phyloP scores from a whole-genome alignment of 1,284 basidiomycete species.

The Porodaedalea pini region DNA sequence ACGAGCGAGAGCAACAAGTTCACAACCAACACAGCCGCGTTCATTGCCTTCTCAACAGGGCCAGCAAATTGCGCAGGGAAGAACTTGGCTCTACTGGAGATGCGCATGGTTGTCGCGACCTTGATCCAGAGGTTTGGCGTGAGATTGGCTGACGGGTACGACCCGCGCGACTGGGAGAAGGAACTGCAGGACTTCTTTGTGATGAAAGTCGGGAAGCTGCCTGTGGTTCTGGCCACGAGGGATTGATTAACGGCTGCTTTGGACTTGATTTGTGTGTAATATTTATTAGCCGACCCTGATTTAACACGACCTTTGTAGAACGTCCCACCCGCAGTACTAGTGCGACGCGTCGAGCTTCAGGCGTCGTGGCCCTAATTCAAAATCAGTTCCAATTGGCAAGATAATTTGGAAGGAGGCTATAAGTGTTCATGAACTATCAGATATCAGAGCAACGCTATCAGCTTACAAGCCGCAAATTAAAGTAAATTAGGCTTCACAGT shows the following conservation, averaged over 20 bases:
- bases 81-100: constrained; percentile 31
- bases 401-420: no score
- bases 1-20: not conserved
- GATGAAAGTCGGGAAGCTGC: constrained; percentile 28
- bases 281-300: no score
- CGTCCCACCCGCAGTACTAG: no score
- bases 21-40: constrained; percentile 37
- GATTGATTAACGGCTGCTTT: not conserved
- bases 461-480: no score
- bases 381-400: no score
- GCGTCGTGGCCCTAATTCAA: no score
- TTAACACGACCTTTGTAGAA: no score
- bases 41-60: constrained; percentile 33
- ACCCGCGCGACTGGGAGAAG: constrained; percentile 28
- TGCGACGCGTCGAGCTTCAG: no score
- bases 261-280: no score
- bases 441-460: no score
- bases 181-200: constrained; percentile 32
- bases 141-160: constrained; percentile 27
- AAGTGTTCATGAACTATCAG: no score
- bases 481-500: no score
- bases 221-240: constrained; percentile 20
- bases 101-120: constrained; percentile 29
- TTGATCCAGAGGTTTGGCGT: constrained; percentile 33
- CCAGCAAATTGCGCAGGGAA: constrained; percentile 37